Evolutionary conservation across 257 asterid genomes (phyloP), one percentile per base, ranked within the genome.

Genomic region (Rhazya stricta): DNA sequence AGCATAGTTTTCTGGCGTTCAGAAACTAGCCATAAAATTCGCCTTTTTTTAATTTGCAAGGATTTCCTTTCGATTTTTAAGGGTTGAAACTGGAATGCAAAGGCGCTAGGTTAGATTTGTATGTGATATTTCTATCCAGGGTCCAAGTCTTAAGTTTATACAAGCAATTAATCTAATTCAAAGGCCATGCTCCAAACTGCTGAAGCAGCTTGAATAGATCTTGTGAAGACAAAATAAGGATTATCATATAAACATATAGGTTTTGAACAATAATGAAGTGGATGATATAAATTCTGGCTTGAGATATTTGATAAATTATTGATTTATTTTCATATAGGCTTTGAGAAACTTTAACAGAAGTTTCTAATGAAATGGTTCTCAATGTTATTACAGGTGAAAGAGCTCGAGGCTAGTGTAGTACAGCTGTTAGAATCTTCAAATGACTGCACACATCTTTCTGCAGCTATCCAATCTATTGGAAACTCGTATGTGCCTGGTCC

Each of bases 361-460:
- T 12, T 56, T 48, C 32, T 37, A 27, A 63, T 54, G 70, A 36
- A 60, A 58, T 71, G 41, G 45, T 23, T 50, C 21, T 74, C 41
- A 29, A 79, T 79, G 76, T 39, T 46, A 36, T 57, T 83, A 73
- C 85, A 95, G 98, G 92, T 95, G 72, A 92, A 91, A 80, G 89
- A 92, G 83, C 94, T 92, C 34, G 99, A 95, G 83, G 85, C 80
- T 79, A 85, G 85, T 18, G 86, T 88, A 73, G 36, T 80, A 67
- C 78, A 88, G 54, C 84, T 95, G 81, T 63, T 89, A 83, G 88
- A 76, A 65, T 91, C 96, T 72, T 82, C 92, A 63, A 88, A 91
- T 66, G 94, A 91, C 10, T 89, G 95, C 78, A 80, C 84, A 71
- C 83, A 84, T 87, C 89, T 90, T 74, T 92, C 98, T 50, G 81